A percentile compares a stretch with the other conserved stretches of the same genome.
phyloP scores from a whole-genome alignment of 305 asterid genomes.

The Lippia alba region DNA sequence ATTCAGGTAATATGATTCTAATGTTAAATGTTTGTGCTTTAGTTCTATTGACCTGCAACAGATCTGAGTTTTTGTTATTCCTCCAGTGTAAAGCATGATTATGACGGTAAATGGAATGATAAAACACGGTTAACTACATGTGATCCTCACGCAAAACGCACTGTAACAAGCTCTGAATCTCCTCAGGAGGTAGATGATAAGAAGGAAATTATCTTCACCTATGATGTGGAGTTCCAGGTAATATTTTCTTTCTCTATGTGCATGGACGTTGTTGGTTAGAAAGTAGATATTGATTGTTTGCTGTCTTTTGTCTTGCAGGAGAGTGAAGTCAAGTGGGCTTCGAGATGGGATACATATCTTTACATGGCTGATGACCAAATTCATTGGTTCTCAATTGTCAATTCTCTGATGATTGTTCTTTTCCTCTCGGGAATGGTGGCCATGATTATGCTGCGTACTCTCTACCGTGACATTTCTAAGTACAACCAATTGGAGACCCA shows the following conservation, averaged over 20 bases:
- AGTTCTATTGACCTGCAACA: slow-evolving; percentile 15
- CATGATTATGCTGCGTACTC: slow-evolving; percentile 86
- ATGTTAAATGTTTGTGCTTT: slow-evolving; percentile 7
- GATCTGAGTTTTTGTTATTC: slow-evolving; percentile 11
- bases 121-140: slow-evolving; percentile 60
- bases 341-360: slow-evolving; percentile 90
- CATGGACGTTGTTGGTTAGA: not conserved
- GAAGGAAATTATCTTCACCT: slow-evolving; percentile 71
- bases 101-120: slow-evolving; percentile 67
- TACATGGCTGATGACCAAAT: slow-evolving; percentile 87
- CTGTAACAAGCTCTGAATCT: slow-evolving; percentile 58
- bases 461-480: slow-evolving; percentile 82
- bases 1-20: slow-evolving; percentile 51
- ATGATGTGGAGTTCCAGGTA: slow-evolving; percentile 81
- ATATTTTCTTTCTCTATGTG: slow-evolving; percentile 14
- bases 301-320: slow-evolving; percentile 47
- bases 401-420: slow-evolving; percentile 84
- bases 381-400: slow-evolving; percentile 90
- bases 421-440: slow-evolving; percentile 94
- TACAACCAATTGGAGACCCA: slow-evolving; percentile 88
- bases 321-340: slow-evolving; percentile 90
- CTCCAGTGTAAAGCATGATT: slow-evolving; percentile 72
- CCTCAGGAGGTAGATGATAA: slow-evolving; percentile 80
- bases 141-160: slow-evolving; percentile 76
- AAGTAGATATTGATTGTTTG: slow-evolving; percentile 15